phyloP scores from a whole-genome alignment of 1,284 basidiomycete genomes.

The Cutaneotrichosporon dermatis region DNA sequence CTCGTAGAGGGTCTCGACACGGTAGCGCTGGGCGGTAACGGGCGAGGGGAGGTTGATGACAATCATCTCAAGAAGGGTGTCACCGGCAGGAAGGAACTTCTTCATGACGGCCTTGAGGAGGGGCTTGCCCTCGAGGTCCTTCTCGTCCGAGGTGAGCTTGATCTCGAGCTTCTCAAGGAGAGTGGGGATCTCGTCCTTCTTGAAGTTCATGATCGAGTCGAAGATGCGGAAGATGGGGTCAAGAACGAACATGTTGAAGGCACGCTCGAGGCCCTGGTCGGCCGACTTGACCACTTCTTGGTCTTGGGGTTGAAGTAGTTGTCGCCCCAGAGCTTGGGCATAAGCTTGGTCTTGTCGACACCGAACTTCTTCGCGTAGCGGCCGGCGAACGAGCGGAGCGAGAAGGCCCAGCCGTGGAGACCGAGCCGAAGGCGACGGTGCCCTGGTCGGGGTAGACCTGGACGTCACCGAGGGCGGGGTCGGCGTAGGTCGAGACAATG shows the following conservation, averaged over 20 bases:
- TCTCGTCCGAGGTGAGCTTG: slow-evolving; percentile 84
- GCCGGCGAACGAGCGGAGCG: slow-evolving; percentile 91
- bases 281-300: slow-evolving; percentile 91
- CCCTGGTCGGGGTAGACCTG: slow-evolving; percentile 99
- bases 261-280: slow-evolving; percentile 83
- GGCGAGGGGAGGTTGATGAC: slow-evolving; percentile 98
- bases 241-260: slow-evolving; percentile 94
- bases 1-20: slow-evolving; percentile 99
- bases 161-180: slow-evolving; percentile 98
- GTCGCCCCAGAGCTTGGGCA: slow-evolving; percentile 97
- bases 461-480: slow-evolving; percentile 90
- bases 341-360: slow-evolving; percentile 98
- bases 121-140: slow-evolving; percentile 91
- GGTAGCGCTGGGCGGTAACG: slow-evolving; percentile 93
- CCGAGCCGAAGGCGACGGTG: slow-evolving; percentile 97
- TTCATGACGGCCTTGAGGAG: slow-evolving; percentile 98
- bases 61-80: slow-evolving; percentile 99
- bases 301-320: slow-evolving; percentile 99
- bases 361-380: slow-evolving; percentile 99
- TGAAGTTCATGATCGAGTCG: slow-evolving; percentile 99
- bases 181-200: slow-evolving; percentile 80
- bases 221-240: slow-evolving; percentile 99
- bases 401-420: slow-evolving; percentile 99
- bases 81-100: slow-evolving; percentile 99
- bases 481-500: slow-evolving; percentile 97